These are phyloP conservation scores for Amphicarpaea edgeworthii DNA, from an alignment of 306 rosid genomes.

Conservation along the genomic window DNA sequence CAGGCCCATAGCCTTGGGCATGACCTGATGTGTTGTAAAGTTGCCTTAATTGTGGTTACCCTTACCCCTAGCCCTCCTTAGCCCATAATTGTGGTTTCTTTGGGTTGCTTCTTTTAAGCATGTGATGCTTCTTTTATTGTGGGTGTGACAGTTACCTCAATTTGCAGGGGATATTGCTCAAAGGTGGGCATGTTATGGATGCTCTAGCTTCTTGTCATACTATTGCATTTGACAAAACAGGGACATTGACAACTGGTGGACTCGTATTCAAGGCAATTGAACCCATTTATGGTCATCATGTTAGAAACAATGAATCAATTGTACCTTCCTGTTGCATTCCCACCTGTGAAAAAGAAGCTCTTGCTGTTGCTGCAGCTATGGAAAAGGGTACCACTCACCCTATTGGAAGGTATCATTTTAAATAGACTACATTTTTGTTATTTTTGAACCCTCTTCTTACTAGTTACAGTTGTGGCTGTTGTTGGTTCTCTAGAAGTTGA, in stretches of 20 bases:
- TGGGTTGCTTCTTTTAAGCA: not conserved
- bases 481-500: not conserved
- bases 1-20: too few species aligned
- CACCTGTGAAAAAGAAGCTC: constrained; percentile 97
- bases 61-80: too few species aligned
- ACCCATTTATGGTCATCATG: constrained; percentile 86
- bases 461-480: constrained; percentile 23
- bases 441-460: constrained; percentile 16
- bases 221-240: constrained; percentile 97
- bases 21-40: too few species aligned
- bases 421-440: constrained; percentile 39
- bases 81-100: too few species aligned
- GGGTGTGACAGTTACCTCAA: constrained; percentile 36
- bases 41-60: too few species aligned
- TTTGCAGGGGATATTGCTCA: constrained; percentile 88
- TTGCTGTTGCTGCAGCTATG: constrained; percentile 99
- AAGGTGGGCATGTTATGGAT: constrained; percentile 97
- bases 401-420: constrained; percentile 81
- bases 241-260: constrained; percentile 96
- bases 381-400: constrained; percentile 99
- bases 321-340: constrained; percentile 83
- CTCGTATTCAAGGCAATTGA: constrained; percentile 92
- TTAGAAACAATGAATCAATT: constrained; percentile 46
- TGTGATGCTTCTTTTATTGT: constrained; percentile 21
- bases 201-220: constrained; percentile 95